phyloP scores from a whole-genome alignment of 306 rosid species.

The Quercus gilva region DNA sequence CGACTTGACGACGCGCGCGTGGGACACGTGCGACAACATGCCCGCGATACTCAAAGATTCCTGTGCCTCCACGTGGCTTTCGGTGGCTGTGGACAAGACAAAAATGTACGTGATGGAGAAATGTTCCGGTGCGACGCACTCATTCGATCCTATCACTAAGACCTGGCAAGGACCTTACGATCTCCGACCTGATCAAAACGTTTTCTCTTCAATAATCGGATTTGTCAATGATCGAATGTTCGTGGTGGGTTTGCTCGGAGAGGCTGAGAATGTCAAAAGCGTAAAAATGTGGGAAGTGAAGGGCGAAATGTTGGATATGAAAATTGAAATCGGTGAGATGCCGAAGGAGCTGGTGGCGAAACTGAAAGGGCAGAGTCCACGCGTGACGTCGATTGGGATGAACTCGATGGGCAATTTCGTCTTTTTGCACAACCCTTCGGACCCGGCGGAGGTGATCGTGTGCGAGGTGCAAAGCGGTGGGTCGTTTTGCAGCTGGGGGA shows the following conservation, averaged over 20 bases:
- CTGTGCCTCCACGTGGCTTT: constrained; percentile 54
- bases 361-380: constrained; percentile 34
- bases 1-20: constrained; percentile 22
- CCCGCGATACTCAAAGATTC: constrained; percentile 48
- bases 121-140: constrained; percentile 43
- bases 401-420: constrained; percentile 41
- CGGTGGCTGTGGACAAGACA: constrained; percentile 39
- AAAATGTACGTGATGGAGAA: constrained; percentile 52
- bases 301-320: constrained; percentile 31
- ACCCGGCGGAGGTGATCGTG: constrained; percentile 36
- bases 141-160: constrained; percentile 36
- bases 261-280: constrained; percentile 25
- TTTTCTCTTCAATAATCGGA: constrained; percentile 32
- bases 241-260: constrained; percentile 51
- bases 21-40: constrained; percentile 51
- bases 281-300: constrained; percentile 53
- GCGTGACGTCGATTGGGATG: constrained; percentile 39
- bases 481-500: constrained; percentile 43
- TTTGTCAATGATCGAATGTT: constrained; percentile 25
- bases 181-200: constrained; percentile 27
- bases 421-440: constrained; percentile 38
- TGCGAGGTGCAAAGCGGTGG: constrained; percentile 35
- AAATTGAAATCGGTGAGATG: constrained; percentile 54
- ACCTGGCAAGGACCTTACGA: constrained; percentile 63
- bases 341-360: constrained; percentile 52